These are phyloP conservation scores for Candida palmyrensis DNA, from an alignment of 805 yeast genomes.

Conservation along the genomic window DNA sequence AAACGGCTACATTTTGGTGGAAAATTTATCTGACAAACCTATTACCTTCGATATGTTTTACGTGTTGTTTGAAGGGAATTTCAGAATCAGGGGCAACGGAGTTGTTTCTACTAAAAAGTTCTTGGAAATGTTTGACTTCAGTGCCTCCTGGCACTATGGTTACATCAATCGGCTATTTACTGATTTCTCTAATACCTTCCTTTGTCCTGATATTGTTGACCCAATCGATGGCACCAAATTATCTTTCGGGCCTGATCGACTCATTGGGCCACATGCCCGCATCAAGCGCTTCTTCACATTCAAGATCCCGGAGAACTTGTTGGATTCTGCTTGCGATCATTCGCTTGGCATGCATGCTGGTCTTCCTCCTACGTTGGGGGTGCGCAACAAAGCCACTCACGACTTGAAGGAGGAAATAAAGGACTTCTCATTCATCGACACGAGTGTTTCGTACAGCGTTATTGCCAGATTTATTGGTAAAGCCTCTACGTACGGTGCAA, in stretches of 20 bases:
- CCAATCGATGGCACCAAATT: constrained; percentile 21
- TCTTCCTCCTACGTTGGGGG: constrained; percentile 33
- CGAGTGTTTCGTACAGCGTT: constrained; percentile 28
- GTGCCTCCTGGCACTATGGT: constrained; percentile 46
- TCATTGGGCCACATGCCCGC: constrained; percentile 5
- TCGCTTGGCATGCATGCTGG: constrained; percentile 24
- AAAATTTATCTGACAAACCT: constrained; percentile 33
- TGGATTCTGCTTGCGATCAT: constrained; percentile 36
- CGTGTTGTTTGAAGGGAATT: constrained; percentile 50
- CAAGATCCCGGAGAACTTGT: constrained; percentile 29
- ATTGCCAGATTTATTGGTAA: constrained; percentile 35
- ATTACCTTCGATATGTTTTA: constrained; percentile 61
- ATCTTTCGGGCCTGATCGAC: constrained; percentile 11
- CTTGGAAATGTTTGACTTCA: constrained; percentile 46
- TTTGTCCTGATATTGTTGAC: constrained; percentile 16
- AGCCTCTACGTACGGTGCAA: constrained; percentile 26
- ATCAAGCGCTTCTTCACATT: constrained; percentile 40
- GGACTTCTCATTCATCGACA: constrained; percentile 24
- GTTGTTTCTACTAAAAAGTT: constrained; percentile 28
- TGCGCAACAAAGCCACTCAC: constrained; percentile 3
- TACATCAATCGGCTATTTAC: constrained; percentile 25
- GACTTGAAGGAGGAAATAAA: constrained; percentile 11
- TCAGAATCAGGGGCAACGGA: no score
- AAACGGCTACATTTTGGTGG: constrained; percentile 48
- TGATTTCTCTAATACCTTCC: constrained; percentile 12